phyloP scores from a whole-genome alignment of 106 monocot species.

The Dendrobium chrysotoxum region DNA sequence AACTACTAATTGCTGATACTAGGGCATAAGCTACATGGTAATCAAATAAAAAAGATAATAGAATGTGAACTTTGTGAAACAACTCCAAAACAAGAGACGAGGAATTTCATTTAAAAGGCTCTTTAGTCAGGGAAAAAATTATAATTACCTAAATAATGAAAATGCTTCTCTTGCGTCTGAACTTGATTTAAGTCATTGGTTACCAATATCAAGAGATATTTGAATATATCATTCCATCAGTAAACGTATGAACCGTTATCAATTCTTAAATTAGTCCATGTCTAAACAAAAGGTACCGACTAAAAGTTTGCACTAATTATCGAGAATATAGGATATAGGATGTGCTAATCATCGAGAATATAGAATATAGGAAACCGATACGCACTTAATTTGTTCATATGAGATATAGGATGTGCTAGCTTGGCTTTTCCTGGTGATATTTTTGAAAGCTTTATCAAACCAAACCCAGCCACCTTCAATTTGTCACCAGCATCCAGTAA shows the following conservation, averaged over 20 bases:
- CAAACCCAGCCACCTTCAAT: constrained; percentile 84
- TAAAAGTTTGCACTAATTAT: neutral
- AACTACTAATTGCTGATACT: neutral
- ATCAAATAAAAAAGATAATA: neutral
- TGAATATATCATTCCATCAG: neutral
- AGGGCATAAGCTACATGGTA: neutral
- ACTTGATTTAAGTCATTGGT: neutral
- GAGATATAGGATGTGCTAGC: constrained; percentile 33
- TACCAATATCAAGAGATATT: neutral
- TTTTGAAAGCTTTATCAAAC: constrained; percentile 71
- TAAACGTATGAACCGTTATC: neutral
- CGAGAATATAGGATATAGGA: neutral
- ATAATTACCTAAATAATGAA: neutral
- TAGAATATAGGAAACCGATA: neutral
- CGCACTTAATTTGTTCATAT: constrained; percentile 20
- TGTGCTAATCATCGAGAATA: neutral
- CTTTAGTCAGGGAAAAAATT: neutral
- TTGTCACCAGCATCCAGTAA: constrained; percentile 78
- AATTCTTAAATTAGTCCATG: neutral
- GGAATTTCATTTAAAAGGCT: neutral
- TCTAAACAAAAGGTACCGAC: neutral
- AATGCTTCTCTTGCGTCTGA: neutral
- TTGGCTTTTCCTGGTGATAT: constrained; percentile 59
- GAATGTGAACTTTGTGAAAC: too few relatives aligned
- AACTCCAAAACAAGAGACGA: neutral